Evolutionary conservation across 768 basidiomycete genomes (phyloP).

Genomic region (Gloeostereum incarnatum): DNA sequence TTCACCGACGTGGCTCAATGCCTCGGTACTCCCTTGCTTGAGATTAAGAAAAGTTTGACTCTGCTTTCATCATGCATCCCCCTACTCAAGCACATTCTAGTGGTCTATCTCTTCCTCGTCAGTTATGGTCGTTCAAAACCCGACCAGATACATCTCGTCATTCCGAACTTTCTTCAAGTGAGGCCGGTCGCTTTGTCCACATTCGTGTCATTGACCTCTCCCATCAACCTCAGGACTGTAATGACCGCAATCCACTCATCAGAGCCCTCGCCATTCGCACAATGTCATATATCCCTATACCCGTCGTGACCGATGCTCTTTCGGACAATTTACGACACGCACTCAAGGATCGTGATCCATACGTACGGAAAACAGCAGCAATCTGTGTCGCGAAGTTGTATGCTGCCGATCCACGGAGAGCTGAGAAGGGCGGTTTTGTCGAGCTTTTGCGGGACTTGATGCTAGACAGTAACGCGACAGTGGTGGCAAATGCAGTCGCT

Average conservation of each 20-base stretch:
- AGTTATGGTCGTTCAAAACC: slow-evolving; percentile 94
- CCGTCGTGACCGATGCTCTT: slow-evolving; percentile 76
- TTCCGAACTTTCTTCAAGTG: slow-evolving; percentile 86
- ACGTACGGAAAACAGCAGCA: slow-evolving; percentile 97
- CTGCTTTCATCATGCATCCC: slow-evolving; percentile 1
- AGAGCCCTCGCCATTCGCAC: slow-evolving; percentile 96
- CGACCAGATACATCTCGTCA: slow-evolving; percentile 87
- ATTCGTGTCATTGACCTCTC: neutral
- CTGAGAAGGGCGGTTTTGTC: slow-evolving; percentile 88
- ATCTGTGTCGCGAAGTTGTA: slow-evolving; percentile 97
- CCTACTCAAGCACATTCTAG: slow-evolving; percentile 26
- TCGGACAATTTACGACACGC: slow-evolving; percentile 88
- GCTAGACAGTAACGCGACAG: slow-evolving; percentile 91
- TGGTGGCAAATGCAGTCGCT: slow-evolving; percentile 95
- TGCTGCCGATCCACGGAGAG: slow-evolving; percentile 74
- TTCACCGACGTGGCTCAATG: slow-evolving; percentile 96
- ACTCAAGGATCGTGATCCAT: slow-evolving; percentile 90
- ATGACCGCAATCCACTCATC: slow-evolving; percentile 92
- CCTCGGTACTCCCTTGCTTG: slow-evolving; percentile 87
- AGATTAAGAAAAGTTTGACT: slow-evolving; percentile 91
- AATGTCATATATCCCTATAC: slow-evolving; percentile 97
- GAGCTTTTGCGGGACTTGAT: slow-evolving; percentile 86
- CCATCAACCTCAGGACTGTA: slow-evolving; percentile 63
- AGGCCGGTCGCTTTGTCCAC: slow-evolving; percentile 10
- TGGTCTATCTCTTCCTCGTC: slow-evolving; percentile 96